phyloP scores from a whole-genome alignment of 1,284 basidiomycete genomes.

The Athelia sp. region DNA sequence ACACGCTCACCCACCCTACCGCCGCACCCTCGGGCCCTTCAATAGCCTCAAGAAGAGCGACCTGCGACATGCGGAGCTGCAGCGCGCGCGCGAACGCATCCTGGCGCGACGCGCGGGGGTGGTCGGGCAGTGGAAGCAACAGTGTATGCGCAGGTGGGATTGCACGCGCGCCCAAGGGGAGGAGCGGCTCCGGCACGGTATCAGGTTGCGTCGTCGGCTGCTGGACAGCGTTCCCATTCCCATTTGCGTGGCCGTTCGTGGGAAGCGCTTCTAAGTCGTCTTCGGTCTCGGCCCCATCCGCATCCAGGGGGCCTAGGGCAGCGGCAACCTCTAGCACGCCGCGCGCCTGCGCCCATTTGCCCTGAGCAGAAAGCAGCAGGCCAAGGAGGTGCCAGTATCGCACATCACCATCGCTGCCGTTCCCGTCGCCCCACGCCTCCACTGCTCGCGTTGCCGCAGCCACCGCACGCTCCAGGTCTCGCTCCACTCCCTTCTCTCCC shows the following conservation, averaged over 20 bases:
- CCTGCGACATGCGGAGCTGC: conserved; percentile 85
- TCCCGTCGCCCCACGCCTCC: conserved; percentile 37
- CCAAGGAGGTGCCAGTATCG: conserved; percentile 92
- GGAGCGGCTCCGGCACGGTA: conserved; percentile 17
- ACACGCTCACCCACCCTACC: conserved; percentile 80
- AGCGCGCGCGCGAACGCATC: conserved; percentile 78
- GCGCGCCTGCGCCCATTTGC: conserved; percentile 78
- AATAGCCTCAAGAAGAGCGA: conserved; percentile 78
- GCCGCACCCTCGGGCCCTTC: conserved; percentile 87
- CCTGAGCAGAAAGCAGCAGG: conserved; percentile 73
- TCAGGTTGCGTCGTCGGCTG: too few species aligned
- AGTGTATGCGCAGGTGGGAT: conserved; percentile 47
- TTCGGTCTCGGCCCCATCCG: conserved; percentile 3
- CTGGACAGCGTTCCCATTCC: too few species aligned
- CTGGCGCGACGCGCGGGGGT: conserved; percentile 45
- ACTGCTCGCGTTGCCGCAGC: conserved; percentile 70
- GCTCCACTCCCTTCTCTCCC: conserved; percentile 37
- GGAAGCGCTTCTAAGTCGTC: conserved; percentile 1
- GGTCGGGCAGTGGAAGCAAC: conserved; percentile 48
- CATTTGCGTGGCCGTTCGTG: neutral
- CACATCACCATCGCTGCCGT: conserved; percentile 55
- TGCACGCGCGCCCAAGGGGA: conserved; percentile 27
- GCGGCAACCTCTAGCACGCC: conserved; percentile 74
- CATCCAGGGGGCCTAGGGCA: conserved; percentile 34
- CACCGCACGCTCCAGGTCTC: conserved; percentile 68